These are phyloP conservation scores for Pseudogymnoascus destructans DNA, from an alignment of 2,329 filamentous ascomycete species.

Conservation along the genomic window DNA sequence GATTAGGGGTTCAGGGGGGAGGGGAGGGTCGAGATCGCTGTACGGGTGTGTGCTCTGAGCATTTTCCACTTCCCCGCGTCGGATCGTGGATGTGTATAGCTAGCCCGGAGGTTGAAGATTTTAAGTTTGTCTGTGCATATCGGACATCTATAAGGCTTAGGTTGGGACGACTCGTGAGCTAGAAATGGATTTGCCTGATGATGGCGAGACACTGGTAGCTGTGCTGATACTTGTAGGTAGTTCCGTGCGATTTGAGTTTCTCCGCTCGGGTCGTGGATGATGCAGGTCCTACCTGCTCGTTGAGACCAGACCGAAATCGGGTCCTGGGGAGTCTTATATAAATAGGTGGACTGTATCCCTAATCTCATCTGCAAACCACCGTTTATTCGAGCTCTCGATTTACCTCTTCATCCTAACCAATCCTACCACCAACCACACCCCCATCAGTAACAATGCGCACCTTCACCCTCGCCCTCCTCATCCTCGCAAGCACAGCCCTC, in stretches of 20 bases:
- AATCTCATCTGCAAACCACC: too few species aligned
- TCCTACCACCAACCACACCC: too few species aligned
- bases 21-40: neutral
- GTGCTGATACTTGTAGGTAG: too few species aligned
- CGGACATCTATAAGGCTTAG: neutral
- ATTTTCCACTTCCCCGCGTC: neutral
- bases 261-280: neutral
- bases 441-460: too few species aligned
- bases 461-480: too few species aligned
- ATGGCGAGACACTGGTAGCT: too few species aligned
- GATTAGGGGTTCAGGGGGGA: neutral
- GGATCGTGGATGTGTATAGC: neutral
- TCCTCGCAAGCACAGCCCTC: too few species aligned
- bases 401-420: too few species aligned
- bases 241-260: neutral
- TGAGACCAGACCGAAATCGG: neutral
- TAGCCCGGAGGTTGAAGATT: neutral
- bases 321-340: neutral
- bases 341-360: too few species aligned
- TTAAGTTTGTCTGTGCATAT: neutral
- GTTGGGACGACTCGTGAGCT: neutral
- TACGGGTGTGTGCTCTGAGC: neutral
- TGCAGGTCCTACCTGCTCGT: neutral
- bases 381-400: too few species aligned
- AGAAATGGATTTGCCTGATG: neutral